Conservation (phyloP, 164 flowering plant species). For the Malania oleifera region DNA sequence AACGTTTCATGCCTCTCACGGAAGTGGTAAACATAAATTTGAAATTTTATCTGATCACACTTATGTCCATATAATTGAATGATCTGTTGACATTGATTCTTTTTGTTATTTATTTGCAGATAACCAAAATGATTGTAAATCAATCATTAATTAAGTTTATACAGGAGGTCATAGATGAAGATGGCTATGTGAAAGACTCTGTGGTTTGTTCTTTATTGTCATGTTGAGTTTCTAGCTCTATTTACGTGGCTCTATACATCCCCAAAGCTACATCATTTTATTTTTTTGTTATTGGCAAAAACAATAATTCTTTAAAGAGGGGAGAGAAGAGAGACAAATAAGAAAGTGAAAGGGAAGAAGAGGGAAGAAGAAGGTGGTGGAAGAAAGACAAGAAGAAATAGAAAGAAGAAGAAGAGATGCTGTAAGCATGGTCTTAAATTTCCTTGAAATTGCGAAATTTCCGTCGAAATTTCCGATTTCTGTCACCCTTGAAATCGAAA, state of each 20-base stretch:
- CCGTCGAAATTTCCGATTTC: too few relatives aligned
- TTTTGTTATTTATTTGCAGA: conserved; percentile 35
- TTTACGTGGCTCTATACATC: neutral
- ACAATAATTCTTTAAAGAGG: too few relatives aligned
- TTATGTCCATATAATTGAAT: neutral
- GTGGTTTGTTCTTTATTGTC: conserved; percentile 49
- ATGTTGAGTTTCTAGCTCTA: too few relatives aligned
- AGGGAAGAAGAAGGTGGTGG: too few relatives aligned
- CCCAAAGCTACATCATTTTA: neutral
- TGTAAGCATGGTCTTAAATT: too few relatives aligned
- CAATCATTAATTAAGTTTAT: conserved; percentile 46
- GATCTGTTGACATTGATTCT: conserved; percentile 1
- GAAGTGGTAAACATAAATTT: conserved; percentile 43
- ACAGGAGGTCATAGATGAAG: conserved; percentile 66
- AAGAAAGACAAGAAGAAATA: too few relatives aligned
- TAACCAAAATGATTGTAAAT: conserved; percentile 43
- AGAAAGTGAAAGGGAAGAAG: too few relatives aligned
- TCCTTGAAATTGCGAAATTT: too few relatives aligned
- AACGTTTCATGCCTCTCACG: conserved; percentile 72
- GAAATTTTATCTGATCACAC: neutral
- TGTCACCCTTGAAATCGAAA: too few relatives aligned
- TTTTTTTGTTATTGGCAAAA: too few relatives aligned
- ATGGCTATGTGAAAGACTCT: conserved; percentile 82
- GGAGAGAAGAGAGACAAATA: too few relatives aligned
- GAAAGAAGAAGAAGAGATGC: too few relatives aligned